A percentile compares a stretch with the other conserved stretches of the same genome.
These are phyloP conservation scores for Podila epicladia DNA, from an alignment of 192 early-diverging fungal genomes.

Conservation along the genomic window DNA sequence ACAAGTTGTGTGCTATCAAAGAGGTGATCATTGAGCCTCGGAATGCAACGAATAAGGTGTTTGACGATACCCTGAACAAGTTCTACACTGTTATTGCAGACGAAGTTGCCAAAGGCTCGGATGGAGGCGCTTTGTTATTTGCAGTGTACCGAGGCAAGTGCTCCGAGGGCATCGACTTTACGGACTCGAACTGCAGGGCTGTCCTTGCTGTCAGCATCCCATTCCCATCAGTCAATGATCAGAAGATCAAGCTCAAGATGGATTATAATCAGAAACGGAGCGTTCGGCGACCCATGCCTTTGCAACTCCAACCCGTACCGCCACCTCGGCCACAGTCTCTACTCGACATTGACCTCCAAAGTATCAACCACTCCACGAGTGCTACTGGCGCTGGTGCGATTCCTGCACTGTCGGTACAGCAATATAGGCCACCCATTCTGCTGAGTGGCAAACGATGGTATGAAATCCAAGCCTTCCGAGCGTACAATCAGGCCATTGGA, in stretches of 20 bases:
- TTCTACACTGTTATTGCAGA: conserved; percentile 57
- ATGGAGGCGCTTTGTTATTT: conserved; percentile 67
- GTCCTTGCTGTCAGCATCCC: conserved; percentile 75
- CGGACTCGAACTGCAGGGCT: conserved; percentile 69
- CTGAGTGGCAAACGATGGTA: conserved; percentile 69
- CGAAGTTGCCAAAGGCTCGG: conserved; percentile 8
- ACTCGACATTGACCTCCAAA: conserved; percentile 12
- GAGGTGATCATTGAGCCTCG: conserved; percentile 22
- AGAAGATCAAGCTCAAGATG: conserved; percentile 61
- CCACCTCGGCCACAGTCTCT: neutral
- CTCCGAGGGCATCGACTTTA: conserved; percentile 80
- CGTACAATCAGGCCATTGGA: conserved; percentile 71
- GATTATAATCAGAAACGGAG: conserved; percentile 44
- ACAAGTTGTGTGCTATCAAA: conserved; percentile 12
- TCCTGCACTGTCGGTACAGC: neutral
- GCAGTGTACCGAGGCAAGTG: conserved; percentile 81
- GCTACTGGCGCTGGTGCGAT: neutral
- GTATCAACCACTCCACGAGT: conserved; percentile 13
- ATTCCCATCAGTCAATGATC: conserved; percentile 61
- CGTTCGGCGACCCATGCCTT: neutral
- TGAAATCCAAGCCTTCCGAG: conserved; percentile 67
- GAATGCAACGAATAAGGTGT: conserved; percentile 15
- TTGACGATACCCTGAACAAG: conserved; percentile 52
- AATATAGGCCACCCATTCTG: neutral
- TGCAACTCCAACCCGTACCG: neutral